Evolutionary conservation across 805 yeast species (phyloP).

Genomic region (Kluyveromyces nonfermentans): DNA sequence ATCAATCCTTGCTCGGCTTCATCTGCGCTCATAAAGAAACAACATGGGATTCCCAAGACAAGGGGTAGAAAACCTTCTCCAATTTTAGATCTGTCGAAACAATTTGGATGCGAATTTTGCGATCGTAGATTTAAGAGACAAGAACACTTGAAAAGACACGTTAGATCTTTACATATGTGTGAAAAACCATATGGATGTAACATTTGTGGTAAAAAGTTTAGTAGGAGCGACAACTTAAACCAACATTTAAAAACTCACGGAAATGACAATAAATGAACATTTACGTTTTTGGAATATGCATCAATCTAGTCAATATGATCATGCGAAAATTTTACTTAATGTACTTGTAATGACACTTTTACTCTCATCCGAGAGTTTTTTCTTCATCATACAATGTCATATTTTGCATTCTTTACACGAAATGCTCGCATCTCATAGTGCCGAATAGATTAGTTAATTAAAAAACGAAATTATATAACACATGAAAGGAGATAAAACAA

Average conservation of each 20-base stretch:
- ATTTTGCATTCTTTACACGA: not conserved
- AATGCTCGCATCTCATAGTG: not conserved
- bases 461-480: not conserved
- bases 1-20: not conserved
- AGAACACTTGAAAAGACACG: constrained; percentile 69
- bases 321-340: not conserved
- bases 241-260: constrained; percentile 57
- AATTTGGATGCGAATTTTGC: constrained; percentile 56
- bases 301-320: not conserved
- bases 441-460: not conserved
- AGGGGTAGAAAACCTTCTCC: constrained; percentile 60
- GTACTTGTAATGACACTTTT: not conserved
- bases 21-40: constrained; percentile 8
- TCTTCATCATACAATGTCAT: not conserved
- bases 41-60: constrained; percentile 30
- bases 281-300: not conserved
- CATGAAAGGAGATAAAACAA: not conserved
- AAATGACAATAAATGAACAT: constrained; percentile 1
- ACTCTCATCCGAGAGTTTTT: not conserved
- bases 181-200: constrained; percentile 62
- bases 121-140: constrained; percentile 61
- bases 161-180: constrained; percentile 61
- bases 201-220: constrained; percentile 53
- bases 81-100: constrained; percentile 47
- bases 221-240: constrained; percentile 55